Percentiles rank a stretch among this genome's conserved stretches.
Evolutionary conservation across 345 rosid species (phyloP).

Genomic region (Salix dunnii): DNA sequence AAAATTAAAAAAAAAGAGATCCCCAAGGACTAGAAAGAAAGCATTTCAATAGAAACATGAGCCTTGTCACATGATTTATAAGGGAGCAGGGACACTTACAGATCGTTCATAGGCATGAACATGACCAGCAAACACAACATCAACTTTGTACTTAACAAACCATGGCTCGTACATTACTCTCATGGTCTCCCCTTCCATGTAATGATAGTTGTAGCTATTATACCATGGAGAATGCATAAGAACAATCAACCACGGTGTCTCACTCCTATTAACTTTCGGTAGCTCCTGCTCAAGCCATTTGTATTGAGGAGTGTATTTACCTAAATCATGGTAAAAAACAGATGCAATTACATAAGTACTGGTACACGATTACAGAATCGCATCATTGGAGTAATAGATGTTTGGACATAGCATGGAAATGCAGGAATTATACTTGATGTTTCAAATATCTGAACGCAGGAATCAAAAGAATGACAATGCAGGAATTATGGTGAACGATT

Average conservation of each 20-base stretch:
- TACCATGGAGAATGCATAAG: conserved; percentile 82
- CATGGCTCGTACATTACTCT: conserved; percentile 83
- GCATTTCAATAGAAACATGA: not conserved
- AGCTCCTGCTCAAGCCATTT: conserved; percentile 68
- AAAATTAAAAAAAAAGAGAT: not conserved
- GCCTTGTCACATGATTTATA: not conserved
- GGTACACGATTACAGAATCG: not conserved
- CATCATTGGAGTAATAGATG: not conserved
- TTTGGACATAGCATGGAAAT: not conserved
- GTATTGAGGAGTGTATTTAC: conserved; percentile 80
- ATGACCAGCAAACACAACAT: conserved; percentile 83
- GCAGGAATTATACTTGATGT: not conserved
- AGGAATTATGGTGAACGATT: not conserved
- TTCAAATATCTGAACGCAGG: not conserved
- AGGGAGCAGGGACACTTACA: conserved; percentile 42
- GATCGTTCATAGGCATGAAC: conserved; percentile 95
- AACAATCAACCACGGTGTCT: conserved; percentile 93
- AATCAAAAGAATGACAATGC: not conserved
- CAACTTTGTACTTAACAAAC: conserved; percentile 76
- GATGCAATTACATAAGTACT: not conserved
- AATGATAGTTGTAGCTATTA: conserved; percentile 89
- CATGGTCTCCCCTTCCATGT: conserved; percentile 96
- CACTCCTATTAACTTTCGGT: conserved; percentile 71
- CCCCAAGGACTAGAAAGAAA: not conserved
- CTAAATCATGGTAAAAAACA: conserved; percentile 27